Conservation (phyloP, 768 basidiomycete species). For the Rhodotorula kratochvilovae region DNA sequence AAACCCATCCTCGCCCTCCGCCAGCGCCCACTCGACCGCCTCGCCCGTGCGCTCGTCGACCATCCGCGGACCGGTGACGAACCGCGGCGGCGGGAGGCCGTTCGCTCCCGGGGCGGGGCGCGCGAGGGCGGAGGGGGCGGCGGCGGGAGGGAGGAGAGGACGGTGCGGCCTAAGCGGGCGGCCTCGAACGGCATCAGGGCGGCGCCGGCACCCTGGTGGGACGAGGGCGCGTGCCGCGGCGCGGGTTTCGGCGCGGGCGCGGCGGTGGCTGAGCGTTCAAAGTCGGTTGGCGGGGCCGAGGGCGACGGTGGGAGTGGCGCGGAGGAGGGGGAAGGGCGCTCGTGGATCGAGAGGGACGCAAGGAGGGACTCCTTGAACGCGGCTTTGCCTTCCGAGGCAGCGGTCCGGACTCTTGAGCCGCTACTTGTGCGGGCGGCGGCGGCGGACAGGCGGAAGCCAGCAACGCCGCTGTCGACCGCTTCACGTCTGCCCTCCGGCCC, state of each 20-base stretch:
- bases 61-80: constrained; percentile 20
- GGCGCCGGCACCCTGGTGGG: no score
- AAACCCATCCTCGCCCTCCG: neutral
- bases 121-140: neutral
- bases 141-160: constrained; percentile 6
- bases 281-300: neutral
- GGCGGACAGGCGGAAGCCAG: neutral
- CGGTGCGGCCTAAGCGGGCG: constrained; percentile 5
- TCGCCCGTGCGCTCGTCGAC: constrained; percentile 8
- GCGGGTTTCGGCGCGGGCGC: neutral
- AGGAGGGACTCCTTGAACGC: constrained; percentile 3
- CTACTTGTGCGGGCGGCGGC: no score
- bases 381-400: neutral
- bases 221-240: no score
- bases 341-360: constrained; percentile 24
- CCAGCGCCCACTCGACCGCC: constrained; percentile 21
- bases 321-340: neutral
- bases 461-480: neutral
- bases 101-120: neutral
- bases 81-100: constrained; percentile 16
- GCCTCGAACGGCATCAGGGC: constrained; percentile 23
- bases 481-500: constrained; percentile 7
- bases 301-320: neutral
- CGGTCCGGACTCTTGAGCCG: no score
- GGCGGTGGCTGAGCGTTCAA: constrained; percentile 15